Base-by-base conservation (phyloP, 352 stramenopile genomes). In the Phytopythium helicoides region DNA sequence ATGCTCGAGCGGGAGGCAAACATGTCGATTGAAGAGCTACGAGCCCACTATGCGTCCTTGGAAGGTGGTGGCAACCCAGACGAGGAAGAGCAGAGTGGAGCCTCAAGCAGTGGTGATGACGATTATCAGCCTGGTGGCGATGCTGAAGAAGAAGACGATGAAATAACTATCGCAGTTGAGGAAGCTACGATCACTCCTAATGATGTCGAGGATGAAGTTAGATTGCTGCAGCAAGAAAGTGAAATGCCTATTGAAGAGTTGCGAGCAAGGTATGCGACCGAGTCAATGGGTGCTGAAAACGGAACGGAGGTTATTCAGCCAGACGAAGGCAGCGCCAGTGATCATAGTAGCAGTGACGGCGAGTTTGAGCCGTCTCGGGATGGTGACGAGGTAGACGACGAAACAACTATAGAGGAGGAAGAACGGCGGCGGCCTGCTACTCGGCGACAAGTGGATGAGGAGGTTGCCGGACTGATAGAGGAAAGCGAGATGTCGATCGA, bases 401-500 rank as follows among this genome's bases (percentile, higher is more conserved):
- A 98, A 48, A 91, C 71, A 7, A 98, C 95, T 1, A 87, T 98
- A 3, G 83, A 92, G 45, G 82, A 76, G 35, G 89, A 97, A 31
- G 92, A 98, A 56, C 50, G 64, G n/a, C 62, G 65, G 6, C 62
- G 79, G n/a, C 35, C 28, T 33, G 28, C 66, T 40, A 71, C 65
- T 3, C 59, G 50, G n/a, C 62, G 69, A 15, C 64, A 82, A 41
- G 69, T 64, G 6, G 66, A 81, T 33, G 84, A 97, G 36, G 96
- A 99, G 62, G 62, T 99, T 9, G 70, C 63, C 2, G 49, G 91
- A 22, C 60, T 99, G 0, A 63, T 98, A 33, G 61, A 79, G 52
- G 96, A 99, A 52, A 86, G 72, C n/a, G 85, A 98, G 60, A 84
- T 99, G 63, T 92, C 95, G 0, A 81, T 98, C n/a, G 93, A 99